A percentile compares a stretch with the other conserved stretches of the same genome.
Evolutionary conservation across 768 basidiomycete genomes (phyloP).

Genomic region (Zangia roseola): DNA sequence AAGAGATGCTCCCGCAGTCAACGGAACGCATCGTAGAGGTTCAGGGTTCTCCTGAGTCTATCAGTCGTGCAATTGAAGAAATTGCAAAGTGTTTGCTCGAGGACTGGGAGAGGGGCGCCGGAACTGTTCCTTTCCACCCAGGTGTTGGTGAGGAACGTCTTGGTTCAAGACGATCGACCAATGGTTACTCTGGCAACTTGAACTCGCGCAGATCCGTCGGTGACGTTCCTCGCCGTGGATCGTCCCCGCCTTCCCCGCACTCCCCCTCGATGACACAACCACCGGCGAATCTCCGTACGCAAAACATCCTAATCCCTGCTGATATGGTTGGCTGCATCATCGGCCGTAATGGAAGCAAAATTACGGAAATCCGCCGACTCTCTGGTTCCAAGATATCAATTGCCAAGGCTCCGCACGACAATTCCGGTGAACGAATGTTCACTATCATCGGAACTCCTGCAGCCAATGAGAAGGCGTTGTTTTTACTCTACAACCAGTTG

Average conservation of each 20-base stretch:
- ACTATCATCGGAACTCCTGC: conserved; percentile 96
- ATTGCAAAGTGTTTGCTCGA: conserved; percentile 94
- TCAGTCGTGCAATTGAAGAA: conserved; percentile 91
- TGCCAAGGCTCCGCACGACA: conserved; percentile 98
- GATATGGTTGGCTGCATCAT: conserved; percentile 99
- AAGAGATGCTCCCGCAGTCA: conserved; percentile 99
- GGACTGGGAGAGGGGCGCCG: conserved; percentile 93
- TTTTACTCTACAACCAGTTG: conserved; percentile 94
- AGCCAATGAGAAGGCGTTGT: conserved; percentile 96
- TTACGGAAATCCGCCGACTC: conserved; percentile 97
- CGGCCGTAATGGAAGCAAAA: conserved; percentile 95
- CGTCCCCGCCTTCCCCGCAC: conserved; percentile 36
- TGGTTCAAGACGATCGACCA: conserved; percentile 47
- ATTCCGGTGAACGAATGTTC: conserved; percentile 99
- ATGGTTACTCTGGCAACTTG: conserved; percentile 50
- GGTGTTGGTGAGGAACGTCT: conserved; percentile 74
- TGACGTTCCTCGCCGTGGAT: conserved; percentile 45
- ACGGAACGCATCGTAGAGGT: conserved; percentile 99
- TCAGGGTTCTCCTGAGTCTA: conserved; percentile 89
- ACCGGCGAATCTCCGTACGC: conserved; percentile 86
- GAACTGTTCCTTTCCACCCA: conserved; percentile 95
- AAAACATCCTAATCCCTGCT: conserved; percentile 98
- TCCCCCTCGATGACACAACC: conserved; percentile 52
- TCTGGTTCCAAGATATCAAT: conserved; percentile 98
- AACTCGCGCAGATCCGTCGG: conserved; percentile 65